Evolutionary conservation across 495 filamentous ascomycete species (phyloP).

Genomic region (Hypomontagnella submonticulosa): DNA sequence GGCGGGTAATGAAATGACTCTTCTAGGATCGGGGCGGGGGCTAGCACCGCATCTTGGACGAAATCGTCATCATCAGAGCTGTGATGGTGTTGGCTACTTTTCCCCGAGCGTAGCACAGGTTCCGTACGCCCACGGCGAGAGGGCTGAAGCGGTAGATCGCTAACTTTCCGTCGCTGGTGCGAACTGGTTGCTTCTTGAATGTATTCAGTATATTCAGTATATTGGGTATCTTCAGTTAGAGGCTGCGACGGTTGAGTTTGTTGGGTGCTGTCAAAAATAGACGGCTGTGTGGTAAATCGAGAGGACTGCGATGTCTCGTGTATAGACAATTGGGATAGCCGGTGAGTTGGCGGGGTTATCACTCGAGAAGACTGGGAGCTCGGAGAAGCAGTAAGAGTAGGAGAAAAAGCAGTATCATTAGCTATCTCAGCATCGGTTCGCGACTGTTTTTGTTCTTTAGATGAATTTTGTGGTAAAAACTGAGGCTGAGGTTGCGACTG

Average conservation of each 20-base stretch:
- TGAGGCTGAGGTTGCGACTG: conserved; percentile 32
- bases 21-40: conserved; percentile 10
- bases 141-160: neutral
- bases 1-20: conserved; percentile 15
- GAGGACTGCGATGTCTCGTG: conserved; percentile 34
- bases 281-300: conserved; percentile 14
- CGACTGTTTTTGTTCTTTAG: conserved; percentile 28
- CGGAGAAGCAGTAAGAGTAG: conserved; percentile 14
- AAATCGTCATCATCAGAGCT: neutral
- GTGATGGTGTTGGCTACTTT: neutral
- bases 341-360: conserved; percentile 28
- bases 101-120: neutral
- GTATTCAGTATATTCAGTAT: conserved; percentile 17
- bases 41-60: neutral
- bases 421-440: conserved; percentile 28
- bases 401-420: conserved; percentile 21
- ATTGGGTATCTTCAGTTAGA: conserved; percentile 20
- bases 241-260: conserved; percentile 6
- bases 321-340: conserved; percentile 33
- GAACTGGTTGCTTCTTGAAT: conserved; percentile 28
- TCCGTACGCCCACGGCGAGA: conserved; percentile 3
- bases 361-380: conserved; percentile 27
- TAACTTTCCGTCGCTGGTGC: conserved; percentile 11
- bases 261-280: conserved; percentile 11
- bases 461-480: conserved; percentile 15